These are phyloP conservation scores for Verticillium longisporum DNA, from an alignment of 2,329 filamentous ascomycete genomes.

Conservation along the genomic window DNA sequence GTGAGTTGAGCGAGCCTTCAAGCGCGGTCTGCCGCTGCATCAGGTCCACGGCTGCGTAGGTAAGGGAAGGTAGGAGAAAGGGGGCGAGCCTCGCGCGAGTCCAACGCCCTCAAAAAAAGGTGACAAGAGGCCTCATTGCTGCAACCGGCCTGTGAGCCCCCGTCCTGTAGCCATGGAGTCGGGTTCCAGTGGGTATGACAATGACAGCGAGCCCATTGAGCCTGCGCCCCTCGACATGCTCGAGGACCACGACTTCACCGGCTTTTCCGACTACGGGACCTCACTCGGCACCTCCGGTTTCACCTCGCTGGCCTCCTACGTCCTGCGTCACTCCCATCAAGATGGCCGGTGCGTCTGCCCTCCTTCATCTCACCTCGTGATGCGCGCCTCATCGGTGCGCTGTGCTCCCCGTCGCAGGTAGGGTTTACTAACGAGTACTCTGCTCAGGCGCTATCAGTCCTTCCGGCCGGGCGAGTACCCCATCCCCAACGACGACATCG, in stretches of 20 bases:
- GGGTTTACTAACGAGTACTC: neutral
- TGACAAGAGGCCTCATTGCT: neutral
- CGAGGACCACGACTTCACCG: slow-evolving; percentile 13
- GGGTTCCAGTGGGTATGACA: neutral
- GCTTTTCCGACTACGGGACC: slow-evolving; percentile 31
- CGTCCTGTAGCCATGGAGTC: neutral
- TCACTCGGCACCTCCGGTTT: slow-evolving; percentile 31
- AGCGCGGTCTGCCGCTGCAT: neutral
- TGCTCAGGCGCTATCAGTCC: slow-evolving; percentile 39
- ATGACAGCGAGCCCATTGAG: neutral
- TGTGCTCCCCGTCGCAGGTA: neutral
- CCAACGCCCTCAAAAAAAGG: neutral
- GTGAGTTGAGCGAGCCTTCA: neutral
- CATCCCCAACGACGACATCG: slow-evolving; percentile 45
- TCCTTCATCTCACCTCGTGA: no score
- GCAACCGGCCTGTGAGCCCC: neutral
- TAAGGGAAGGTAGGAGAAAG: neutral
- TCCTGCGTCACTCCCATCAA: slow-evolving; percentile 10
- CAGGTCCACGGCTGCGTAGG: neutral
- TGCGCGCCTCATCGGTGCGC: neutral
- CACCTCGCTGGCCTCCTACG: slow-evolving; percentile 24
- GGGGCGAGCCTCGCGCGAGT: neutral
- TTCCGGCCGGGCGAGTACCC: slow-evolving; percentile 40
- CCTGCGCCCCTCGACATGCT: neutral
- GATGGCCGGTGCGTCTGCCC: slow-evolving; percentile 10